Conservation (phyloP, 2,329 filamentous ascomycete species). For the Peltaster fructicola region DNA sequence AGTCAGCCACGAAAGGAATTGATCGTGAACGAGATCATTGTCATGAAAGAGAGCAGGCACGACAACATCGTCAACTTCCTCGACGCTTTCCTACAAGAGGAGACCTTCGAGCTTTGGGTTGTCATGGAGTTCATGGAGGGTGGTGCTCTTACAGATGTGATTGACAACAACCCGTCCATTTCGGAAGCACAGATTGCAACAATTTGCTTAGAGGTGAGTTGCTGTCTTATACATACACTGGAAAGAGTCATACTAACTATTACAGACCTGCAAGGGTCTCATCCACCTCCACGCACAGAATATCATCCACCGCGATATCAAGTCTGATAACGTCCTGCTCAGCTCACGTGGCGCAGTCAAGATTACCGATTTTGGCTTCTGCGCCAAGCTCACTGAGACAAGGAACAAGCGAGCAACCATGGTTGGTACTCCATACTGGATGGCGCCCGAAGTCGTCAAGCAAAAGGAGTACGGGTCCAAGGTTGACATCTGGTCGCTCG, state of each 20-base stretch:
- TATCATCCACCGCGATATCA: slow-evolving; percentile 98
- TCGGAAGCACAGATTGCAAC: slow-evolving; percentile 95
- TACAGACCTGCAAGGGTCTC: slow-evolving; percentile 80
- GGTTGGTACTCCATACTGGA: slow-evolving; percentile 99
- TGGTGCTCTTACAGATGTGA: slow-evolving; percentile 90
- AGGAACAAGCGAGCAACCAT: slow-evolving; percentile 97
- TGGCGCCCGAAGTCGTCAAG: slow-evolving; percentile 98
- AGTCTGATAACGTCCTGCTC: slow-evolving; percentile 94
- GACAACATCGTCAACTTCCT: slow-evolving; percentile 98
- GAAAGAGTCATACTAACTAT: slow-evolving; percentile 12
- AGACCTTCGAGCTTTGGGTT: slow-evolving; percentile 92
- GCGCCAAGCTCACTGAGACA: slow-evolving; percentile 90
- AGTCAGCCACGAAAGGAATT: slow-evolving; percentile 95
- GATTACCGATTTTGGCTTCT: slow-evolving; percentile 94
- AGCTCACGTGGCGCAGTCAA: slow-evolving; percentile 93
- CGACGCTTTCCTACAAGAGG: slow-evolving; percentile 89
- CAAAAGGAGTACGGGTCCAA: slow-evolving; percentile 98
- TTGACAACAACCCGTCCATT: slow-evolving; percentile 90
- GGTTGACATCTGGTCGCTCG: slow-evolving; percentile 96
- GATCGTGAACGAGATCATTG: slow-evolving; percentile 98
- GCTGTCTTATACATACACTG: neutral
- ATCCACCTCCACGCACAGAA: slow-evolving; percentile 89
- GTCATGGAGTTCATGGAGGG: slow-evolving; percentile 99
- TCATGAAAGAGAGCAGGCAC: slow-evolving; percentile 98
- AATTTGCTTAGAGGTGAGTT: slow-evolving; percentile 78